phyloP scores from a whole-genome alignment of 2,329 filamentous ascomycete genomes.

The Fusarium drepaniforme region DNA sequence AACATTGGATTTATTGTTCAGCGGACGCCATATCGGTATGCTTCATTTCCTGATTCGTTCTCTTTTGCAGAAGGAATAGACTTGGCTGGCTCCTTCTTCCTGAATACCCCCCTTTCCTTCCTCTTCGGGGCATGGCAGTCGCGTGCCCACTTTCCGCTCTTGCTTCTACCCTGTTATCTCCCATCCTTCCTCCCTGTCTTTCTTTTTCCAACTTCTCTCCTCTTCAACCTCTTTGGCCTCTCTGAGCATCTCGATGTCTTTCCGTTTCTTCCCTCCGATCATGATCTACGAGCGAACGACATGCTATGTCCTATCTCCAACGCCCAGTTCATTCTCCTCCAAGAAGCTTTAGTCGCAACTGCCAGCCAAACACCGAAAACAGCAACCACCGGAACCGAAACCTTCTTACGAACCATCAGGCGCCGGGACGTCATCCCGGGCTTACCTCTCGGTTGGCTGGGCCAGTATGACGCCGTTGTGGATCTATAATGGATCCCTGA shows the following conservation, averaged over 20 bases:
- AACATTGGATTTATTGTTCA: conserved; percentile 6
- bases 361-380: background rate
- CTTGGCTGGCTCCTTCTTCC: conserved; percentile 8
- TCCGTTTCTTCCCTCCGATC: background rate
- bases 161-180: background rate
- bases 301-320: background rate
- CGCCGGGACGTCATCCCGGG: conserved; percentile 9
- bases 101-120: background rate
- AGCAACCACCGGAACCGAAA: background rate
- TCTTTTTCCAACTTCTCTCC: background rate
- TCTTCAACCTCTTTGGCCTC: background rate
- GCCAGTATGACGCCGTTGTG: conserved; percentile 36
- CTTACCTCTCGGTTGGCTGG: conserved; percentile 34
- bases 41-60: background rate
- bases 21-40: conserved; percentile 1
- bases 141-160: conserved; percentile 24
- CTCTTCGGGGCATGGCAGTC: background rate
- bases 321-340: background rate
- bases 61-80: background rate
- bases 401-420: background rate
- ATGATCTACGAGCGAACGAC: background rate
- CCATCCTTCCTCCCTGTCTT: background rate
- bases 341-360: background rate
- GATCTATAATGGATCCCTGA: conserved; percentile 35
- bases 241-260: background rate